A percentile compares a stretch with the other conserved stretches of the same genome.
These are phyloP conservation scores for Lodderomyces margitis DNA, from an alignment of 1,139 yeast species.

Conservation along the genomic window DNA sequence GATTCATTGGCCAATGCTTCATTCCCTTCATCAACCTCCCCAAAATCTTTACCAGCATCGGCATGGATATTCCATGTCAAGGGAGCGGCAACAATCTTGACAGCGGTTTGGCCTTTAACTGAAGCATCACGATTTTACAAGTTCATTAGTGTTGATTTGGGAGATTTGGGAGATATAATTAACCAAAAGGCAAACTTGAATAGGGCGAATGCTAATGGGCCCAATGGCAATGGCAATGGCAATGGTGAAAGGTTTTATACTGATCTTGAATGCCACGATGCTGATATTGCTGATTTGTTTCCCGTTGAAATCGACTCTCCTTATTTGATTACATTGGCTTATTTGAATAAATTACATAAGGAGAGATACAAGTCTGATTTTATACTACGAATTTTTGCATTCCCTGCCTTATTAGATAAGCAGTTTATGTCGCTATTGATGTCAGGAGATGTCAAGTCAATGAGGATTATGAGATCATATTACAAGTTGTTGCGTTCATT, in stretches of 20 bases:
- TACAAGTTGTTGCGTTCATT: conserved; percentile 77
- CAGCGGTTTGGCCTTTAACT: conserved; percentile 93
- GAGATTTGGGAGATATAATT: conserved; percentile 79
- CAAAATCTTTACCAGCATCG: conserved; percentile 76
- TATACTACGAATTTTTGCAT: conserved; percentile 83
- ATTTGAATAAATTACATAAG: conserved; percentile 76
- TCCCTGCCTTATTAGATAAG: conserved; percentile 87
- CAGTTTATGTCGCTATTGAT: conserved; percentile 70
- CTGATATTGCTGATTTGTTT: conserved; percentile 77
- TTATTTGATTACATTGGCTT: conserved; percentile 80
- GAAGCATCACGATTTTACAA: conserved; percentile 72
- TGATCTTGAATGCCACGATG: conserved; percentile 79
- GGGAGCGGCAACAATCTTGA: conserved; percentile 92
- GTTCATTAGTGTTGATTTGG: conserved; percentile 74
- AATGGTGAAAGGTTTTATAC: conserved; percentile 41
- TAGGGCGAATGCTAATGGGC: conserved; percentile 7
- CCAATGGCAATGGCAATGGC: conserved; percentile 1
- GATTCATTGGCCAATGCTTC: conserved; percentile 94
- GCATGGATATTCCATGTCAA: conserved; percentile 98
- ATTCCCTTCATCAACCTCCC: conserved; percentile 59
- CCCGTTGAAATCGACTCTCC: conserved; percentile 86
- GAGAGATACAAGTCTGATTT: conserved; percentile 85
- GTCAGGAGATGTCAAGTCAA: conserved; percentile 82
- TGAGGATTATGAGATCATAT: conserved; percentile 86
- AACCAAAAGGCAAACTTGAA: conserved; percentile 42